Percentiles rank a stretch among this genome's conserved stretches.
These are phyloP conservation scores for Penicillium sp. DNA, from an alignment of 2,329 filamentous ascomycete species.

Conservation along the genomic window DNA sequence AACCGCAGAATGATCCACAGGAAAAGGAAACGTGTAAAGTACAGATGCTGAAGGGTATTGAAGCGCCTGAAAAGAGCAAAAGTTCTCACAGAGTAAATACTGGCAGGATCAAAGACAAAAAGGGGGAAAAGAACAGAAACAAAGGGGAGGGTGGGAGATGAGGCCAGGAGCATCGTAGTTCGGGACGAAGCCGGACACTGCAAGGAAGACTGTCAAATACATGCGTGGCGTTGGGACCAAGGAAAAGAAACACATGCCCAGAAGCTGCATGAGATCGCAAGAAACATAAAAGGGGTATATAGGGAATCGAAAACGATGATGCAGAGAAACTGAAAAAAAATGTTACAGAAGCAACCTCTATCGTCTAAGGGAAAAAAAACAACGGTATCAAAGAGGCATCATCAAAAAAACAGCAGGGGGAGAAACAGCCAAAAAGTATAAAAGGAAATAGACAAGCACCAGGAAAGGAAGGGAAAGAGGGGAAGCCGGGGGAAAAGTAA, in stretches of 20 bases:
- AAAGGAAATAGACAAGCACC: no score
- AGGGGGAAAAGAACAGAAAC: neutral
- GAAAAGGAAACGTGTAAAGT: no score
- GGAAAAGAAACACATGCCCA: neutral
- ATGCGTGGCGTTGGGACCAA: neutral
- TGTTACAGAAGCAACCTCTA: conserved; percentile 16
- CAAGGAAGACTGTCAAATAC: neutral
- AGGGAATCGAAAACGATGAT: neutral
- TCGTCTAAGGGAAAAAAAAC: conserved; percentile 14
- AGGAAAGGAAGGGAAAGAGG: conserved; percentile 8
- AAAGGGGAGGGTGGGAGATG: neutral
- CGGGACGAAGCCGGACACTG: conserved; percentile 4
- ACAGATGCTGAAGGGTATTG: neutral
- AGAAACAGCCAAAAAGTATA: no score
- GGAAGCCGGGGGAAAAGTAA: conserved; percentile 2
- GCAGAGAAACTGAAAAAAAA: neutral
- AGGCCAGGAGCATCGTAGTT: no score
- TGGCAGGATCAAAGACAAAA: conserved; percentile 2
- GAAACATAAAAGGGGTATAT: conserved; percentile 18
- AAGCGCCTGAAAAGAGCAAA: neutral
- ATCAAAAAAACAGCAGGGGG: no score
- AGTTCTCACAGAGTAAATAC: neutral
- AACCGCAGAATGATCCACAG: no score
- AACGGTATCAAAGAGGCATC: no score
- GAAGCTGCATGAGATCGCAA: conserved; percentile 2